Base-by-base conservation (phyloP, 1,139 yeast species). In the Blastobotrys elegans region DNA sequence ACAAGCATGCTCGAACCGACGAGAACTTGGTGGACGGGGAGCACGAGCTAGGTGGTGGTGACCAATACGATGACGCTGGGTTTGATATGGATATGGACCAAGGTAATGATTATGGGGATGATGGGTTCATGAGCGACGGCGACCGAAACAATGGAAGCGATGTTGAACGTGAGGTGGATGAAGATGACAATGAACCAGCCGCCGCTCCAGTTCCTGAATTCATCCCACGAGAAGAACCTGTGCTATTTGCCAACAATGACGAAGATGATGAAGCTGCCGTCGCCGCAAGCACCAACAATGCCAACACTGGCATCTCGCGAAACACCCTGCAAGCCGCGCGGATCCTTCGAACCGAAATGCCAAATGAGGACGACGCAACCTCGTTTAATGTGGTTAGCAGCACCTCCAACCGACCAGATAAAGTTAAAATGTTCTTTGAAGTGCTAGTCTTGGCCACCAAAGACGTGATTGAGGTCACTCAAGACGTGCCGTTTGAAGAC, bases 391-490 rank as follows among this genome's bases (percentile, higher is more conserved):
- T 48, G 13, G 42, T 58, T 32, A 46, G 50, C 21, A 43, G 44
- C 37, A 48, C 55, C 39, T 26, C 48, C 39, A 48, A 46, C 33
- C 54, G 54, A 30, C 50, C 60, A 2, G 59, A 58, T 33, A 56
- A 56, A 50, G 66, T 60, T 24, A 77, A 79, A 58, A 77, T 86
- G 53, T 89, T 89, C 66, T 88, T 89, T 60, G 95, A 89, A 62
- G 66, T 89, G 62, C 72, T 90, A 58, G 92, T 88, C 1, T 70
- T 89, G 53, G 95, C 96, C 1, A 84, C 95, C 7, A 74, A 80
- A 49, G 92, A 84, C 57, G 82, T 90, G 44, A 69, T 89, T 44
- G 68, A 72, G 20, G 65, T 89, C 40, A 67, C 76, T 27, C 96
- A 89, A 68, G 69, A 72, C 2, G 72, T 70, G 31, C 65, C 84